These are phyloP conservation scores for Tilletia indica DNA, from an alignment of 1,284 basidiomycete genomes.

Conservation along the genomic window DNA sequence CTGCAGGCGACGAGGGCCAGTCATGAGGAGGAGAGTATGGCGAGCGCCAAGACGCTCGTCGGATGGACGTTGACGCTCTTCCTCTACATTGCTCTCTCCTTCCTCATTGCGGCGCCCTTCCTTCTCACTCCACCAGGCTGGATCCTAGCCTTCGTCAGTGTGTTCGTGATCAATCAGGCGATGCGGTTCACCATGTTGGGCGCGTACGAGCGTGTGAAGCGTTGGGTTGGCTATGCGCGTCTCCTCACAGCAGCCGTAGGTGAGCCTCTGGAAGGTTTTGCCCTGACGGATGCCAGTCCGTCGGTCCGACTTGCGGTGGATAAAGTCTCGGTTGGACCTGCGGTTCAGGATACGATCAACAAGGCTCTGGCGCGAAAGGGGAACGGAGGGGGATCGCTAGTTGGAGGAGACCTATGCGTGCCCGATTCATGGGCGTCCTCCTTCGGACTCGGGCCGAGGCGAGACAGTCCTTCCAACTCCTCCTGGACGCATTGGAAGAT, in stretches of 20 bases:
- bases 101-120: slow-evolving; percentile 35
- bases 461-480: not conserved
- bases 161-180: slow-evolving; percentile 29
- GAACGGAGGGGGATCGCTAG: not conserved
- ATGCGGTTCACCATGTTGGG: slow-evolving; percentile 29
- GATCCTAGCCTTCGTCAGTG: slow-evolving; percentile 29
- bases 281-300: not conserved
- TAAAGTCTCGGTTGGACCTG: slow-evolving; percentile 6
- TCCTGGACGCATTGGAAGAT: slow-evolving; percentile 13
- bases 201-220: slow-evolving; percentile 17
- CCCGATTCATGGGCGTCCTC: slow-evolving; percentile 13
- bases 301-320: slow-evolving; percentile 9
- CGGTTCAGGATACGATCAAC: slow-evolving; percentile 20
- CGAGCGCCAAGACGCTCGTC: slow-evolving; percentile 29
- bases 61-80: not conserved
- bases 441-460: not conserved
- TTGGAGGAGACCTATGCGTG: slow-evolving; percentile 1
- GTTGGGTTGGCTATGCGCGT: slow-evolving; percentile 1
- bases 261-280: slow-evolving; percentile 7
- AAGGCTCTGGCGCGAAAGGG: not conserved
- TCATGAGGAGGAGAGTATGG: slow-evolving; percentile 35
- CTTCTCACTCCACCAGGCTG: slow-evolving; percentile 36
- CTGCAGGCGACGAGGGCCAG: slow-evolving; percentile 21
- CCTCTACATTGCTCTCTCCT: slow-evolving; percentile 30
- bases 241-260: not conserved